Conservation (phyloP, 176 grass and related monocot species). For the Aegilops longissima region DNA sequence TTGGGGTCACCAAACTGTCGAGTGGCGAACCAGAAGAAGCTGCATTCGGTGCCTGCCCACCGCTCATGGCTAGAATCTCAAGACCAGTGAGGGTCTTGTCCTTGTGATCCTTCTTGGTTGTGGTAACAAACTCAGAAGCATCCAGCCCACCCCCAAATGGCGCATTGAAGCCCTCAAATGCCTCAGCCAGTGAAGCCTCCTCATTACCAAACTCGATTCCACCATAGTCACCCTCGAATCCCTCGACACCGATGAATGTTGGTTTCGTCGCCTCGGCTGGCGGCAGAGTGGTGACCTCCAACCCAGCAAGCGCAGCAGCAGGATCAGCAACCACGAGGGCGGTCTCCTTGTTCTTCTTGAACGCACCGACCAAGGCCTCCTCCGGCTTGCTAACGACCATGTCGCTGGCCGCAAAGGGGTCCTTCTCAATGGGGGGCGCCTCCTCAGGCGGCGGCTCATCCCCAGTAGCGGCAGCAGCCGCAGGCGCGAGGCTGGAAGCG, state of each 20-base stretch:
- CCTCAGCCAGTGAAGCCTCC: conserved; percentile 84
- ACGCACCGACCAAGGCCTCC: conserved; percentile 81
- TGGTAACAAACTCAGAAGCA: conserved; percentile 95
- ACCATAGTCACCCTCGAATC: conserved; percentile 96
- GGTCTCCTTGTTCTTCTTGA: conserved; percentile 89
- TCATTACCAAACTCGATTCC: conserved; percentile 95
- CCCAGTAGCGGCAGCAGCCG: conserved; percentile 36
- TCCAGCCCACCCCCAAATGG: conserved; percentile 97
- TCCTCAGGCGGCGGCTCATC: conserved; percentile 62
- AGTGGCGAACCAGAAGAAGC: conserved; percentile 38
- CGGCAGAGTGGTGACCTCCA: conserved; percentile 86
- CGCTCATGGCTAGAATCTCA: conserved; percentile 68
- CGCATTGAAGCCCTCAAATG: conserved; percentile 91
- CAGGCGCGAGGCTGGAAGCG: conserved; percentile 56
- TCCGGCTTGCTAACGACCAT: conserved; percentile 78
- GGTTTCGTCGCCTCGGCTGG: conserved; percentile 92
- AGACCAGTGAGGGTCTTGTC: conserved; percentile 69
- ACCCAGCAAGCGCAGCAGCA: conserved; percentile 75
- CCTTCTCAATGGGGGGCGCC: conserved; percentile 58
- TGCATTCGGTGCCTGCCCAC: conserved; percentile 41
- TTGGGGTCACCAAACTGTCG: conserved; percentile 74
- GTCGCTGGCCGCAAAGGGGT: conserved; percentile 92
- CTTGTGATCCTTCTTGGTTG: conserved; percentile 72
- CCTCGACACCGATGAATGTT: conserved; percentile 83
- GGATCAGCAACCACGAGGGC: conserved; percentile 64